Evolutionary conservation across 2,329 filamentous ascomycete species (phyloP).

Genomic region (Tolypocladium capitatum): DNA sequence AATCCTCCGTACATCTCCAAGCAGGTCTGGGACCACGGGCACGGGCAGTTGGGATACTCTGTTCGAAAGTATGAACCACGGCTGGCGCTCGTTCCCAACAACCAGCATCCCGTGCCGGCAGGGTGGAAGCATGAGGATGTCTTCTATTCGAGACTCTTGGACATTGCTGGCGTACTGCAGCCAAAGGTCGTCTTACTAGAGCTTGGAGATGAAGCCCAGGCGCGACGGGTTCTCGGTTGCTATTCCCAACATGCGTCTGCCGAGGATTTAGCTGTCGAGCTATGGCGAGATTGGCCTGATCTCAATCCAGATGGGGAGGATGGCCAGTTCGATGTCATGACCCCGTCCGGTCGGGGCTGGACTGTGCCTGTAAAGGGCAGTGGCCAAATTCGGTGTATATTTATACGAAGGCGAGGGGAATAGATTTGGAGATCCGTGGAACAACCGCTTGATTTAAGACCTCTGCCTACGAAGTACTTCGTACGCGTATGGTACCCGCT

Average conservation of each 20-base stretch:
- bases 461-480: no score
- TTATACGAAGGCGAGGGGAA: slow-evolving; percentile 4
- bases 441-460: no score
- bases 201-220: slow-evolving; percentile 58
- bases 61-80: slow-evolving; percentile 74
- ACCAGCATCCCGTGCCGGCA: slow-evolving; percentile 13
- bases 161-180: slow-evolving; percentile 33
- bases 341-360: slow-evolving; percentile 2
- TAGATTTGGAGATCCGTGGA: neutral
- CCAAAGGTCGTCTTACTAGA: slow-evolving; percentile 54
- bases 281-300: slow-evolving; percentile 61
- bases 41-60: slow-evolving; percentile 46
- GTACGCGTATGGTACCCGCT: no score
- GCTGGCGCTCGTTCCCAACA: slow-evolving; percentile 55
- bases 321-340: slow-evolving; percentile 10
- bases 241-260: slow-evolving; percentile 19
- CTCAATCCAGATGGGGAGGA: slow-evolving; percentile 16
- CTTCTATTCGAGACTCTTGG: slow-evolving; percentile 56
- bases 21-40: slow-evolving; percentile 23
- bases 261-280: slow-evolving; percentile 33
- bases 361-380: slow-evolving; percentile 29
- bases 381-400: slow-evolving; percentile 34
- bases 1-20: slow-evolving; percentile 88
- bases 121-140: slow-evolving; percentile 30
- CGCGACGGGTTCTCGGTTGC: slow-evolving; percentile 43